Evolutionary conservation across 805 yeast genomes (phyloP).

Genomic region (Saturnispora ahearnii): DNA sequence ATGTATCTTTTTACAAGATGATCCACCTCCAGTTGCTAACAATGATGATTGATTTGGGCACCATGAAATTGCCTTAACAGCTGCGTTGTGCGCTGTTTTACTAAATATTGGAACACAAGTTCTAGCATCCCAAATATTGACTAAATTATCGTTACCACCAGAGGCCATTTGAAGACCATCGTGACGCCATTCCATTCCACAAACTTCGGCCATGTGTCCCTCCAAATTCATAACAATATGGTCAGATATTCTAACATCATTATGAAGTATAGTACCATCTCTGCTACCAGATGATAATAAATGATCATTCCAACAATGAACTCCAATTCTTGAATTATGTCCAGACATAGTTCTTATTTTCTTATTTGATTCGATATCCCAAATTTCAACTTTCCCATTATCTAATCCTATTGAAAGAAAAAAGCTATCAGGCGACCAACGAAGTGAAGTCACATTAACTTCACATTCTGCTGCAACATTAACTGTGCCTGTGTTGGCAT

Average conservation of each 20-base stretch:
- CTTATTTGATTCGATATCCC: slow-evolving; percentile 81
- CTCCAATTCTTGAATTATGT: slow-evolving; percentile 67
- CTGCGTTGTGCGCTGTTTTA: slow-evolving; percentile 80
- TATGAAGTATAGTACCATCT: slow-evolving; percentile 74
- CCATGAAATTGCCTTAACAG: slow-evolving; percentile 93
- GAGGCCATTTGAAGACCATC: slow-evolving; percentile 84
- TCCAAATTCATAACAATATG: slow-evolving; percentile 57
- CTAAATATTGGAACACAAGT: slow-evolving; percentile 58
- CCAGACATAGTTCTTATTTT: slow-evolving; percentile 72
- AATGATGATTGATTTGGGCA: slow-evolving; percentile 77
- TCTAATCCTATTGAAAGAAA: slow-evolving; percentile 77
- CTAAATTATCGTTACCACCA: slow-evolving; percentile 92
- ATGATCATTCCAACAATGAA: slow-evolving; percentile 80
- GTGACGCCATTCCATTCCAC: slow-evolving; percentile 78
- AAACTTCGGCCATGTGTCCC: slow-evolving; percentile 79
- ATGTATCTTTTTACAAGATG: slow-evolving; percentile 78
- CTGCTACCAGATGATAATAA: slow-evolving; percentile 80
- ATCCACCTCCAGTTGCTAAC: slow-evolving; percentile 96
- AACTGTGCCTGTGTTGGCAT: slow-evolving; percentile 76
- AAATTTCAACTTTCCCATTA: slow-evolving; percentile 79
- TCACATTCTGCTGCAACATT: slow-evolving; percentile 52
- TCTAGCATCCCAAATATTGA: slow-evolving; percentile 88
- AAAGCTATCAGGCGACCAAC: slow-evolving; percentile 88
- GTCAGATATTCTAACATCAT: slow-evolving; percentile 79
- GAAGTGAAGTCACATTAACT: slow-evolving; percentile 54